Conservation (phyloP, 2,329 filamentous ascomycete genomes). For the Venturia asperata region DNA sequence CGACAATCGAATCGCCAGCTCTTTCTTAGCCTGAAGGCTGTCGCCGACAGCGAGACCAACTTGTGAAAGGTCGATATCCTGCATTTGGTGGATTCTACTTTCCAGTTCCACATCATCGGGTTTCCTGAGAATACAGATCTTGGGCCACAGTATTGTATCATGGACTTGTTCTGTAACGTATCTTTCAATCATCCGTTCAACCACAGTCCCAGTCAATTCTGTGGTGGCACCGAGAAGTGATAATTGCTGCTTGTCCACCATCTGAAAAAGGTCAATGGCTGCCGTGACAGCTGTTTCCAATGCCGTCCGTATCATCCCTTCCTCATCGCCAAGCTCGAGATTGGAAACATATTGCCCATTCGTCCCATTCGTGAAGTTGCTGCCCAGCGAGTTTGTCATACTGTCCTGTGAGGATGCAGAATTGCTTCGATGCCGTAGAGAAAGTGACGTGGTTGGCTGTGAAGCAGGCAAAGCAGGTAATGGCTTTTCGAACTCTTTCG, state of each 20-base stretch:
- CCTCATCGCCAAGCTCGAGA: constrained; percentile 74
- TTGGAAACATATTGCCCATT: constrained; percentile 25
- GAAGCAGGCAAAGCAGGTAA: constrained; percentile 51
- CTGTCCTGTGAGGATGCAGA: constrained; percentile 29
- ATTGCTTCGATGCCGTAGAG: background rate
- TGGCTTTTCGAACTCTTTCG: constrained; percentile 74
- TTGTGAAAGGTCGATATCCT: constrained; percentile 87
- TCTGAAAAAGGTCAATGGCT: constrained; percentile 92
- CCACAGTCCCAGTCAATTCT: constrained; percentile 81
- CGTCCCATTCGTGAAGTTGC: constrained; percentile 28
- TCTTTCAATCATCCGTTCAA: constrained; percentile 89
- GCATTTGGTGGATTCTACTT: constrained; percentile 85
- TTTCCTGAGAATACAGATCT: constrained; percentile 68
- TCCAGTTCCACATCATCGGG: constrained; percentile 83
- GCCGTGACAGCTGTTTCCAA: constrained; percentile 87
- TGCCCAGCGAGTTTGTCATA: constrained; percentile 32
- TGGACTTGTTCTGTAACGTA: constrained; percentile 93
- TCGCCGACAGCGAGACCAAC: constrained; percentile 82
- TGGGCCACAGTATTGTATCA: constrained; percentile 72
- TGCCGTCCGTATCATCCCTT: constrained; percentile 80
- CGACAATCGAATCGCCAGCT: constrained; percentile 67
- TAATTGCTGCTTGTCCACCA: constrained; percentile 90
- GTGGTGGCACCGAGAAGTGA: constrained; percentile 88
- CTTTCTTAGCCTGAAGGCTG: constrained; percentile 69
- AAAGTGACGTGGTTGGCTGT: constrained; percentile 11